These are phyloP conservation scores for Pythium aquatile DNA, from an alignment of 352 stramenopile genomes.

Conservation along the genomic window DNA sequence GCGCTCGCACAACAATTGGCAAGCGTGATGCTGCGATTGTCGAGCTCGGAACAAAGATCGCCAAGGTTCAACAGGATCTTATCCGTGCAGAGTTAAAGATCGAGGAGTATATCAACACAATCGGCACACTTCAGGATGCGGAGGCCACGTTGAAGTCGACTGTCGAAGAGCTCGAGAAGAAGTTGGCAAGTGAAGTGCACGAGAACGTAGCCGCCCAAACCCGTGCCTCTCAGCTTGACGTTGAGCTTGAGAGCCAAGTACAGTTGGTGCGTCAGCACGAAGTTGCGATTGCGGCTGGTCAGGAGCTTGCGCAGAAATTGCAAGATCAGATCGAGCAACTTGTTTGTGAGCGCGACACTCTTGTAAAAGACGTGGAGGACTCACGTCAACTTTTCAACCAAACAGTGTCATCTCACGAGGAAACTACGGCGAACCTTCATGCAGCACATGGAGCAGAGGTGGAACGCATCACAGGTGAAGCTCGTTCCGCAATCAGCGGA, in stretches of 20 bases:
- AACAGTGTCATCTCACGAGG: background rate
- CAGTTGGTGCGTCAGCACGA: conserved; percentile 12
- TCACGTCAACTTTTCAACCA: background rate
- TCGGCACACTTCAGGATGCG: background rate
- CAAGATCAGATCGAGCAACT: background rate
- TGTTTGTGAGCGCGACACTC: background rate
- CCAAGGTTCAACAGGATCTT: conserved; percentile 2
- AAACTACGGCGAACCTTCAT: background rate
- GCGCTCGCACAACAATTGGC: background rate
- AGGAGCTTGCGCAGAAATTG: background rate
- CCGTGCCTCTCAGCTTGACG: background rate
- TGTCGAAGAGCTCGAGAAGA: background rate
- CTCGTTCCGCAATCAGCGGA: background rate
- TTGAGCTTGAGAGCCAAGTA: background rate
- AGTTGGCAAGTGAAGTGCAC: background rate
- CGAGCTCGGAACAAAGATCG: conserved; percentile 7
- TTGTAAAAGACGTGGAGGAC: background rate
- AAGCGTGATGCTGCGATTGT: conserved; percentile 11
- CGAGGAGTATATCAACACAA: background rate
- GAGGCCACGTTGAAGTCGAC: background rate
- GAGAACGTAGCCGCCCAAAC: background rate
- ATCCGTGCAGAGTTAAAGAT: background rate
- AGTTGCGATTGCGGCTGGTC: background rate
- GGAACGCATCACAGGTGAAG: background rate
- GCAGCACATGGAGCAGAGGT: conserved; percentile 5